phyloP scores from a whole-genome alignment of 2,329 filamentous ascomycete genomes.

The Paecilomyces dactylethromorphus region DNA sequence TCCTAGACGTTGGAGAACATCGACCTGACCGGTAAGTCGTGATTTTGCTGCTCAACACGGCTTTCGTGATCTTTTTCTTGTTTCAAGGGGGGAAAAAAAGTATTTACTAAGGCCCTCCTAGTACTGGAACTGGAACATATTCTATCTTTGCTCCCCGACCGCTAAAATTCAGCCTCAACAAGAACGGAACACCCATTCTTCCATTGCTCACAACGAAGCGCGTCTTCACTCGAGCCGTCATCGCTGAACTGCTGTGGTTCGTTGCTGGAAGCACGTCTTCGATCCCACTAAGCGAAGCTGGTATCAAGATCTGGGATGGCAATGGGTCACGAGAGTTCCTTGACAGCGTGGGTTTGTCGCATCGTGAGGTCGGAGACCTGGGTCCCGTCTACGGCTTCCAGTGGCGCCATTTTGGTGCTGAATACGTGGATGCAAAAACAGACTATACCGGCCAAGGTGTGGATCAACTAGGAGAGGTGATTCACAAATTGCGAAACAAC shows the following conservation, averaged over 20 bases:
- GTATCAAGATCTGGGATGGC: constrained; percentile 97
- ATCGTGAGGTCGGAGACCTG: constrained; percentile 81
- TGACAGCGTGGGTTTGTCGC: constrained; percentile 71
- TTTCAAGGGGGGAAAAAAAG: neutral
- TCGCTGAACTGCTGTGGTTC: constrained; percentile 96
- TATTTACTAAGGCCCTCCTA: constrained; percentile 22
- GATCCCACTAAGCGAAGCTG: constrained; percentile 64
- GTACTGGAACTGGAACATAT: constrained; percentile 87
- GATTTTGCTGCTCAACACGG: neutral
- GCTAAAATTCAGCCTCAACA: constrained; percentile 71
- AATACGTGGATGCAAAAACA: constrained; percentile 69
- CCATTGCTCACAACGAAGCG: constrained; percentile 96
- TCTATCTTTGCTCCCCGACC: constrained; percentile 83
- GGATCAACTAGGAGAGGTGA: constrained; percentile 86
- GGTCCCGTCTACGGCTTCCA: constrained; percentile 98
- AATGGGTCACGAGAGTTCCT: constrained; percentile 89
- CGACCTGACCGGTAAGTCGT: constrained; percentile 70
- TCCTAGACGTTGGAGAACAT: constrained; percentile 75
- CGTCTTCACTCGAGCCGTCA: constrained; percentile 83
- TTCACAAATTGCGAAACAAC: constrained; percentile 73
- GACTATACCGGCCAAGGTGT: constrained; percentile 87
- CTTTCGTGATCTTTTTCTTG: neutral
- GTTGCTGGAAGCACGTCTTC: constrained; percentile 78
- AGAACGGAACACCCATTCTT: constrained; percentile 56
- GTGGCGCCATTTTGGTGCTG: constrained; percentile 95